Conservation (phyloP, 345 rosid species). For the Acer negundo region DNA sequence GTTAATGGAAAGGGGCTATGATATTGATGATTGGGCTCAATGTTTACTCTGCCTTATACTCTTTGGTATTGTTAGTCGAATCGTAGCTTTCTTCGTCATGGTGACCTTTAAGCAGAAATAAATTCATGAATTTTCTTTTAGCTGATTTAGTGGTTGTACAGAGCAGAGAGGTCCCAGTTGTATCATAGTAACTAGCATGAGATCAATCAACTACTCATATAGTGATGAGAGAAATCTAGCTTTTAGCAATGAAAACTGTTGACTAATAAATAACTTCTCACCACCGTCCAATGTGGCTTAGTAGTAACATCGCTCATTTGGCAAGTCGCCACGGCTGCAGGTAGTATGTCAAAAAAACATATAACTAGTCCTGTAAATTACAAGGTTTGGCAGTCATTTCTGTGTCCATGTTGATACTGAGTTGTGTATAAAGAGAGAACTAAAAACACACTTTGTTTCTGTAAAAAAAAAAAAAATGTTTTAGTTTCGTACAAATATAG, state of each 20-base stretch:
- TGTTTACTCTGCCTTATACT: constrained; percentile 47
- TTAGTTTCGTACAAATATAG: too few species aligned
- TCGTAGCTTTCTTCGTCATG: constrained; percentile 48
- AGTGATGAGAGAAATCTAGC: background rate
- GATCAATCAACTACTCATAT: background rate
- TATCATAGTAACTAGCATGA: constrained; percentile 4
- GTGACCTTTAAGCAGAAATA: constrained; percentile 49
- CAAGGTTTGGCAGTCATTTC: background rate
- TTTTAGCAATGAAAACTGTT: background rate
- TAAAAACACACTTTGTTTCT: too few species aligned
- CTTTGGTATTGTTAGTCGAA: constrained; percentile 46
- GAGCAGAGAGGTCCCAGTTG: background rate
- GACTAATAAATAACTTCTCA: background rate
- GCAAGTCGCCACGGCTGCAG: too few species aligned
- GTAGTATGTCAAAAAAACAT: too few species aligned
- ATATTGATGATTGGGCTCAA: constrained; percentile 55
- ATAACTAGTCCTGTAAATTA: background rate
- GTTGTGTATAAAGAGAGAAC: background rate
- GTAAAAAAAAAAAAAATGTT: too few species aligned
- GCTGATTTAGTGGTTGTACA: constrained; percentile 16
- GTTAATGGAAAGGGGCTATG: constrained; percentile 49
- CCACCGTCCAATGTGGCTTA: too few species aligned
- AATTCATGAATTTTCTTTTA: background rate
- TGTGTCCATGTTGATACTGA: too few species aligned
- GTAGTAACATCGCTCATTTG: too few species aligned